These are phyloP conservation scores for Heliocybe sulcata DNA, from an alignment of 1,284 basidiomycete species.

Conservation along the genomic window DNA sequence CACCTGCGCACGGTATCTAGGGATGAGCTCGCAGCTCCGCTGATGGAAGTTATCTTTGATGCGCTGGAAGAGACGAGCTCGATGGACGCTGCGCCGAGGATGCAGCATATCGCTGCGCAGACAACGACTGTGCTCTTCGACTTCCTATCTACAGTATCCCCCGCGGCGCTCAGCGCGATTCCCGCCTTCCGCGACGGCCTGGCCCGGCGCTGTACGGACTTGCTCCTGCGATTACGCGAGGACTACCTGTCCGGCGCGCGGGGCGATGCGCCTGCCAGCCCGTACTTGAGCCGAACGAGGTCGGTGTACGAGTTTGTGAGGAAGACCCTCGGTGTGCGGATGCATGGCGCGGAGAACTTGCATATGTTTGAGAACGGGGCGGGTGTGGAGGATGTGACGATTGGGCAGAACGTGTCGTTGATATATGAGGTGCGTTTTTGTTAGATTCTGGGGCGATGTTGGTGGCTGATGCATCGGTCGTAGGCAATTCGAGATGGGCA, in stretches of 20 bases:
- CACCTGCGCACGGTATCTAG: conserved; percentile 27
- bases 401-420: conserved; percentile 59
- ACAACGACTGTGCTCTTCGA: conserved; percentile 56
- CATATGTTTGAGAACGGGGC: conserved; percentile 45
- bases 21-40: conserved; percentile 23
- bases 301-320: conserved; percentile 69
- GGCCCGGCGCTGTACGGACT: conserved; percentile 33
- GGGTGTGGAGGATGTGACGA: conserved; percentile 50
- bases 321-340: conserved; percentile 54
- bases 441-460: neutral
- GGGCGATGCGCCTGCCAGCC: conserved; percentile 51
- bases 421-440: conserved; percentile 48
- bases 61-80: conserved; percentile 60
- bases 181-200: conserved; percentile 44
- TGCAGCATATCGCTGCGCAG: conserved; percentile 59
- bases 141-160: conserved; percentile 32
- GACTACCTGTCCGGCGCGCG: conserved; percentile 48
- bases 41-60: conserved; percentile 36
- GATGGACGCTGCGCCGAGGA: conserved; percentile 61
- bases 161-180: conserved; percentile 28
- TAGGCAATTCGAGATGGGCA: conserved; percentile 67
- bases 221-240: conserved; percentile 42
- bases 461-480: neutral
- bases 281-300: conserved; percentile 56
- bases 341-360: conserved; percentile 70